Evolutionary conservation across 345 rosid species (phyloP).

Genomic region (Salix suchowensis): DNA sequence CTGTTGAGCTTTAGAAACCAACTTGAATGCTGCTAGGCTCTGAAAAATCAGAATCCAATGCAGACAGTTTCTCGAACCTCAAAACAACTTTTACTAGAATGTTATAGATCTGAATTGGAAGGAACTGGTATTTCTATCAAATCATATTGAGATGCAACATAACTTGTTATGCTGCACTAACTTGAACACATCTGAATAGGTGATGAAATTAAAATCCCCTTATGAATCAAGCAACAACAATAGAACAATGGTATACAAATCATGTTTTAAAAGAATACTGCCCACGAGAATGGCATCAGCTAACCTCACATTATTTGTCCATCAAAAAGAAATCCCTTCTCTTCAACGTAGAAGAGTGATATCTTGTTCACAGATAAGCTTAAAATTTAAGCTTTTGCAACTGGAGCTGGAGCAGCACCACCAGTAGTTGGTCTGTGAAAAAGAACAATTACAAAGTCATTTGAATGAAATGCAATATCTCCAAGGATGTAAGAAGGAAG

Average conservation of each 20-base stretch:
- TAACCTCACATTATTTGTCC: constrained; percentile 5
- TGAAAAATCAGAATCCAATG: background rate
- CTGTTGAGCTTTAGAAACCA: background rate
- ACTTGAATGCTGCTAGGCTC: background rate
- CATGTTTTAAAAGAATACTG: constrained; percentile 11
- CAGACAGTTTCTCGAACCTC: background rate
- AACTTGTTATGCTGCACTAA: background rate
- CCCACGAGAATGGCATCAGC: background rate
- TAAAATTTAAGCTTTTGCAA: constrained; percentile 26
- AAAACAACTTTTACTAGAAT: background rate
- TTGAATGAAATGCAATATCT: background rate
- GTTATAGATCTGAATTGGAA: background rate
- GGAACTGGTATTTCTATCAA: background rate
- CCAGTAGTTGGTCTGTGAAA: constrained; percentile 59
- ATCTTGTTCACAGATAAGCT: constrained; percentile 1
- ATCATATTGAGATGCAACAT: background rate
- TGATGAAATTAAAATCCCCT: background rate
- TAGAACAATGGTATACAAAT: background rate
- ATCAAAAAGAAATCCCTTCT: background rate
- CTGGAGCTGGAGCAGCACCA: constrained; percentile 42
- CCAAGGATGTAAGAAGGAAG: background rate
- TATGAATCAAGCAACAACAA: background rate
- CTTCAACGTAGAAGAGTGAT: background rate
- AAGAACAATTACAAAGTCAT: background rate
- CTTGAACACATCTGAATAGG: background rate